Percentiles rank a stretch among this genome's conserved stretches.
Evolutionary conservation across 2,329 filamentous ascomycete genomes (phyloP).

Genomic region (Apiospora phragmitis): DNA sequence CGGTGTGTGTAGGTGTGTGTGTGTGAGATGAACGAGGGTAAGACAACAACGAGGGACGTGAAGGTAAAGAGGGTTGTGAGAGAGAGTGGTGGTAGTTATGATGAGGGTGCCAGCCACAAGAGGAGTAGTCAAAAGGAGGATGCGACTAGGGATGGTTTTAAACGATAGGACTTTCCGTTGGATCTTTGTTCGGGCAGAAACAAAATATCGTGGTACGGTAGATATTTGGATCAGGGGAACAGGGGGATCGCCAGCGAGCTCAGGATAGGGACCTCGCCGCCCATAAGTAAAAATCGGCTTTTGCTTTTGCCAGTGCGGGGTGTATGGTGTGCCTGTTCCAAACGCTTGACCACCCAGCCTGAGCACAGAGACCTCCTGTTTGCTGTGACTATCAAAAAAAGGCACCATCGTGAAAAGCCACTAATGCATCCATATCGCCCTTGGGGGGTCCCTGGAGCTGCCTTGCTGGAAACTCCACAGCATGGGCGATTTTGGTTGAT

Average conservation of each 20-base stretch:
- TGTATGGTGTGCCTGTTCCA: not conserved
- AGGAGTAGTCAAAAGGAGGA: not conserved
- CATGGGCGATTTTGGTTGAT: slow-evolving; percentile 9
- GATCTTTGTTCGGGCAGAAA: not conserved
- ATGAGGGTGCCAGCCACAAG: slow-evolving; percentile 5
- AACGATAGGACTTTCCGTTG: slow-evolving; percentile 1
- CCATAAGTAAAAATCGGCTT: slow-evolving; percentile 7
- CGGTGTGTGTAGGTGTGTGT: slow-evolving; percentile 13
- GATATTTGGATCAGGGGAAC: not conserved
- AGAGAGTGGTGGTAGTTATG: not conserved
- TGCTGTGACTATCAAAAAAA: slow-evolving; percentile 10
- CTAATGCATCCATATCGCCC: slow-evolving; percentile 11
- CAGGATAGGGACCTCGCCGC: slow-evolving; percentile 1
- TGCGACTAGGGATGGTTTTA: not conserved
- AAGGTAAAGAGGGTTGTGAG: not conserved
- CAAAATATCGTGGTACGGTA: slow-evolving; percentile 2
- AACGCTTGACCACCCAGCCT: not conserved
- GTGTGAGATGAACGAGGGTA: not conserved
- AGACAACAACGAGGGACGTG: slow-evolving; percentile 7
- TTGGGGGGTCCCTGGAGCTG: not conserved
- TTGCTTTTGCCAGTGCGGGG: slow-evolving; percentile 6
- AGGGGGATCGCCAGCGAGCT: slow-evolving; percentile 2
- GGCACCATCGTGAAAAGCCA: slow-evolving; percentile 10
- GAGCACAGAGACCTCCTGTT: not conserved
- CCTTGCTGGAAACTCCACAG: slow-evolving; percentile 1